A percentile compares a stretch with the other conserved stretches of the same genome.
These are phyloP conservation scores for Musa beccarii DNA, from an alignment of 176 grass and related monocot species.

Conservation along the genomic window DNA sequence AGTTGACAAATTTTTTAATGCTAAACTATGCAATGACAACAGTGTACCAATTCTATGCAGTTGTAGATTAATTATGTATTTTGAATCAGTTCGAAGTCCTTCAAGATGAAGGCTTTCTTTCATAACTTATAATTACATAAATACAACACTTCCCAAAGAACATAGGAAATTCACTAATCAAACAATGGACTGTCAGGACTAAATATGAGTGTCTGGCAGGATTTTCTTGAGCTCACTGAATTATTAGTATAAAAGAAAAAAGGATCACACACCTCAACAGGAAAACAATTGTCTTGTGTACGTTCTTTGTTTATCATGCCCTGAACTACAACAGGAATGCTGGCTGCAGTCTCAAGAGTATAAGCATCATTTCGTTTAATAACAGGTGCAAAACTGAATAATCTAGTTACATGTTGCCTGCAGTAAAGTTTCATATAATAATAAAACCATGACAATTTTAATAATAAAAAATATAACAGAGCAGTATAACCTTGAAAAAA, in stretches of 20 bases:
- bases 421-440: neutral
- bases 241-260: neutral
- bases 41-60: neutral
- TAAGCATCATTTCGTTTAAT: conserved; percentile 21
- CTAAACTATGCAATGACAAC: too few species aligned
- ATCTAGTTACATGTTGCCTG: conserved; percentile 15
- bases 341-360: conserved; percentile 26
- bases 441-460: neutral
- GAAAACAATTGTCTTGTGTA: conserved; percentile 14
- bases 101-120: neutral
- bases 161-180: too few species aligned
- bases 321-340: conserved; percentile 23
- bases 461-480: neutral
- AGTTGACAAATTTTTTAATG: neutral
- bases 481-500: neutral
- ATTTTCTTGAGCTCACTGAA: too few species aligned
- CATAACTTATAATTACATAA: neutral
- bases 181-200: too few species aligned
- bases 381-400: conserved; percentile 25
- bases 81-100: neutral
- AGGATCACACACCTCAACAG: conserved; percentile 9
- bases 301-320: conserved; percentile 18
- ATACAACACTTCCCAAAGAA: neutral
- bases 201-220: too few species aligned
- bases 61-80: neutral